phyloP scores from a whole-genome alignment of 2,329 filamentous ascomycete species.

The Stemphylium vesicarium region DNA sequence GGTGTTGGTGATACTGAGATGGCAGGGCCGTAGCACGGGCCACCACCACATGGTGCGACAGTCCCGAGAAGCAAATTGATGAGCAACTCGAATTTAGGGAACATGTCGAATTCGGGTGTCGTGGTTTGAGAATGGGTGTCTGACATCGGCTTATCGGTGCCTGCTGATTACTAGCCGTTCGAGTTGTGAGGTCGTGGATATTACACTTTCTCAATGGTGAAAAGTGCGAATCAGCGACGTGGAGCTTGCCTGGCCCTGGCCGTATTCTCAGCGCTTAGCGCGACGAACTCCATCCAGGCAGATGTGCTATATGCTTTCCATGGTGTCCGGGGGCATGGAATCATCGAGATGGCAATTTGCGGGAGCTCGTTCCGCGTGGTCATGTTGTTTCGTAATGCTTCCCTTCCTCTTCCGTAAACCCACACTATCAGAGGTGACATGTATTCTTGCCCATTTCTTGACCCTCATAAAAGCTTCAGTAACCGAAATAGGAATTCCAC shows the following conservation, averaged over 20 bases:
- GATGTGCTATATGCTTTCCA: conserved; percentile 29
- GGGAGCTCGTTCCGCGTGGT: conserved; percentile 18
- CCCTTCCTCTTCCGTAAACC: conserved; percentile 30
- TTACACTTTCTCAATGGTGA: too few species aligned
- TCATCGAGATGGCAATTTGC: conserved; percentile 21
- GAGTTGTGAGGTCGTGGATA: neutral
- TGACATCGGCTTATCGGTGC: neutral
- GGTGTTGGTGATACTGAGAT: conserved; percentile 18
- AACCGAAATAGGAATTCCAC: conserved; percentile 55
- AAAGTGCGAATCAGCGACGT: too few species aligned
- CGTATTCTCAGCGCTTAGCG: neutral
- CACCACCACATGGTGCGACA: conserved; percentile 28
- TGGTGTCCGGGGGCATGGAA: conserved; percentile 41
- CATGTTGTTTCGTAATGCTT: conserved; percentile 3
- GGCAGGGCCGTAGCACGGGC: conserved; percentile 34
- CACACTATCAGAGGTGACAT: conserved; percentile 59
- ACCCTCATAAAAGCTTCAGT: conserved; percentile 70
- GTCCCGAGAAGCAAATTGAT: conserved; percentile 12
- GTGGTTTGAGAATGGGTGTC: neutral
- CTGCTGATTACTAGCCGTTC: conserved; percentile 8
- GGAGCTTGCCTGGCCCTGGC: neutral
- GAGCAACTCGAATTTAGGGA: conserved; percentile 33
- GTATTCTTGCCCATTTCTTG: conserved; percentile 75
- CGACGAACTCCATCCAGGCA: neutral
- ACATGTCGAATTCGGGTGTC: conserved; percentile 1